Base-by-base conservation (phyloP, 352 stramenopile species). In the Phytophthora brassicae region DNA sequence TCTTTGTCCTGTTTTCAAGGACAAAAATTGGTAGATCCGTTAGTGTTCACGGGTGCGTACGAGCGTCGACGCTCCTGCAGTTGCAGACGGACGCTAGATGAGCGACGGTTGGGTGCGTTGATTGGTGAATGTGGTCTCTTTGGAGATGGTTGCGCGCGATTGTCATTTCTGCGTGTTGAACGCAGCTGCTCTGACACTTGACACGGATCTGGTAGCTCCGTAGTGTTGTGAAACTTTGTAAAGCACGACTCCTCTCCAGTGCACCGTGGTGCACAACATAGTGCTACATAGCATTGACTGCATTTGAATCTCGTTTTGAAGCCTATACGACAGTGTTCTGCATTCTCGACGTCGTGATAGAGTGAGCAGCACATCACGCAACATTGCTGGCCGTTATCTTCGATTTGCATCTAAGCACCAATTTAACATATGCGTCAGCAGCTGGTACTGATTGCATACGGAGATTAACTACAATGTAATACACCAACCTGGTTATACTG, bases 221-320 rank as follows among this genome's bases (percentile, higher is more conserved):
- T 51, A 13, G 23, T 23, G 26, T 36, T 51, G 24, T 39, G 44
- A 38, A 51, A 51, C 44, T 38, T 51, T 24, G 22, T 22, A n/a
- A 51, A 51, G n/a, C 44, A 51, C 3, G 44, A 38, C 16, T 51
- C n/a, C 38, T 45, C 19, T 5, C 38, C 8, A 24, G 22, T 45
- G 16, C 38, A 45, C 13, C 38, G 8, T 12, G 38, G 19, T 16
- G n/a, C 38, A 8, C 38, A 17, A 45, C 38, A 45, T 5, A 45
- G 38, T 45, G 38, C 38, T 11, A 45, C 44, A 16, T 23, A 51
- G 16, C 22, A 51, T 51, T 36, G 17, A n/a, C 38, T 51, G 44
- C 44, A 51, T 17, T 51, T 36, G 44, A 51, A 51, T 11, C 14
- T 22, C 12, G 24, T 51, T 51, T 51, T 51, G 26, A 51, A 51